Evolutionary conservation across 371 early-diverging fungal species (phyloP).

Genomic region (Lichtheimia corymbifera): DNA sequence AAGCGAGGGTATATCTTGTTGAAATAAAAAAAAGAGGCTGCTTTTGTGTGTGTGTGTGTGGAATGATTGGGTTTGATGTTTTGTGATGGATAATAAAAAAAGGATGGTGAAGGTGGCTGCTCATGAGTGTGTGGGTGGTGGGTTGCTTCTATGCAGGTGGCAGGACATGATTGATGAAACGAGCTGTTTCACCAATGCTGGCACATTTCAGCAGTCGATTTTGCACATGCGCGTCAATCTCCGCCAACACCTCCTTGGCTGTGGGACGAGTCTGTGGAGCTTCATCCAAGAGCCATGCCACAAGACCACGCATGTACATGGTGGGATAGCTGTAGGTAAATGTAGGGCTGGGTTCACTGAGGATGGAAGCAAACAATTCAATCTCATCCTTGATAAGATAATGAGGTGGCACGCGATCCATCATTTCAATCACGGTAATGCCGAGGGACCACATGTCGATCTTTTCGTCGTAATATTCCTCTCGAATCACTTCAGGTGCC

Average conservation of each 20-base stretch:
- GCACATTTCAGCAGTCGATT: slow-evolving; percentile 41
- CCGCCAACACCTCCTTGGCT: slow-evolving; percentile 41
- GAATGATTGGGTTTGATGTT: neutral
- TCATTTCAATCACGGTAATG: slow-evolving; percentile 60
- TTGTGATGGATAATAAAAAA: neutral
- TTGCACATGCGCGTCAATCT: slow-evolving; percentile 50
- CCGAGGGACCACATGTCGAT: slow-evolving; percentile 99
- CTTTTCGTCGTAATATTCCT: slow-evolving; percentile 78
- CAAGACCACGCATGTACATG: slow-evolving; percentile 55
- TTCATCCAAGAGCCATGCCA: slow-evolving; percentile 55
- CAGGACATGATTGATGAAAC: slow-evolving; percentile 47
- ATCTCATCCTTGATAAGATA: slow-evolving; percentile 51
- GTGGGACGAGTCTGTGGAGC: slow-evolving; percentile 38
- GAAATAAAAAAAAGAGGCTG: neutral
- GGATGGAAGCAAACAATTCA: slow-evolving; percentile 43
- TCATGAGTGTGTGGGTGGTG: neutral
- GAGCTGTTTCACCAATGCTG: slow-evolving; percentile 31
- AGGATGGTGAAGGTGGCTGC: neutral
- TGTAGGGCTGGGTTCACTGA: slow-evolving; percentile 48
- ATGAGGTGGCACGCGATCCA: slow-evolving; percentile 57
- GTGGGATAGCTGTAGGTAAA: slow-evolving; percentile 53
- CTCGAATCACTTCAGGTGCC: slow-evolving; percentile 94
- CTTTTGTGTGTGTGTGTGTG: slow-evolving; percentile 3
- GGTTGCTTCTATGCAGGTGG: slow-evolving; percentile 18
- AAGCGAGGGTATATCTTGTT: neutral